These are phyloP conservation scores for Halophytophthora batemanensis DNA, from an alignment of 352 stramenopile genomes.

Conservation along the genomic window DNA sequence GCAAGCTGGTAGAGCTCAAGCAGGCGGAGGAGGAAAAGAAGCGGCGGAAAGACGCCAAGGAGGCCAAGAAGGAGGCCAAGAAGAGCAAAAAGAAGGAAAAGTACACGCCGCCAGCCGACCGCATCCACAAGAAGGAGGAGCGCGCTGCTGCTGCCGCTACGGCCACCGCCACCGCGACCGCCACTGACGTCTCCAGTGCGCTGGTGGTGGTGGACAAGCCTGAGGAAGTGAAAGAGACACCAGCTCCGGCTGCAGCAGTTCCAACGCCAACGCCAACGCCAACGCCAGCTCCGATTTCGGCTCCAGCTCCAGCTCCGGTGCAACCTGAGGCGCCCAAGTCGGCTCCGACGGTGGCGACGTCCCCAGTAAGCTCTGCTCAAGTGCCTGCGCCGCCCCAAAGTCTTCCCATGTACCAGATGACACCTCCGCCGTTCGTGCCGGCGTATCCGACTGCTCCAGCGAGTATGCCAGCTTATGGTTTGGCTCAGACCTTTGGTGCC, in stretches of 20 bases:
- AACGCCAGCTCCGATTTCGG: background rate
- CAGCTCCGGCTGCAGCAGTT: constrained; percentile 2
- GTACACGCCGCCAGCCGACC: constrained; percentile 52
- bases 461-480: constrained; percentile 34
- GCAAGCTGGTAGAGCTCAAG: constrained; percentile 35
- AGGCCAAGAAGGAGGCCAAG: constrained; percentile 40
- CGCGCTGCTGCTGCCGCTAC: constrained; percentile 18
- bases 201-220: constrained; percentile 48
- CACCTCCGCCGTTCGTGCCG: constrained; percentile 28
- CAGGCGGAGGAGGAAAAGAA: constrained; percentile 38
- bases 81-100: constrained; percentile 57
- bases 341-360: background rate
- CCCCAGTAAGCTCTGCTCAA: constrained; percentile 7
- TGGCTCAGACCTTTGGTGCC: constrained; percentile 32
- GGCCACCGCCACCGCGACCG: constrained; percentile 8
- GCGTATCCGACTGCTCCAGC: constrained; percentile 28
- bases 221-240: background rate
- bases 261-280: background rate
- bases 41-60: constrained; percentile 33
- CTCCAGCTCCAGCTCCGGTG: constrained; percentile 6
- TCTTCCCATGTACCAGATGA: constrained; percentile 27
- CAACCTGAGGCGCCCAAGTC: background rate
- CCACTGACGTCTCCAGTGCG: constrained; percentile 37
- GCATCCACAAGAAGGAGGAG: constrained; percentile 48
- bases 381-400: constrained; percentile 9